Evolutionary conservation across 2,329 filamentous ascomycete genomes (phyloP).

Genomic region (Neonectria faginata): DNA sequence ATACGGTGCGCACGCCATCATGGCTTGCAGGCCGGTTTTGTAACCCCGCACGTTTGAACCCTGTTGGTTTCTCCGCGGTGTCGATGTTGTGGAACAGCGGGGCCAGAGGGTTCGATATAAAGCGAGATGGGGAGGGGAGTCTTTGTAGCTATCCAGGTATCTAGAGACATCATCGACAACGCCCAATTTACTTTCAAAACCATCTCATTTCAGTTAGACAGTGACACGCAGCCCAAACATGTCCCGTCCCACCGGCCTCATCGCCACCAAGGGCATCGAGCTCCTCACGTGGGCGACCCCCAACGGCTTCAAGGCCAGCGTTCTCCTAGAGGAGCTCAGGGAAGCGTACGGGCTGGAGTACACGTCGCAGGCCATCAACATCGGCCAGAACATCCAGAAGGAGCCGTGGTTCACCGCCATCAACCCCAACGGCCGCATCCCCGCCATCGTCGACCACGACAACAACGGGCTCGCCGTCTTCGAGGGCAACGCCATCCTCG

Average conservation of each 20-base stretch:
- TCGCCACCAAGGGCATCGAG: slow-evolving; percentile 73
- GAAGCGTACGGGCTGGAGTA: slow-evolving; percentile 73
- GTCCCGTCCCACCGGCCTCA: slow-evolving; percentile 62
- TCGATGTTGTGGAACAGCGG: not conserved
- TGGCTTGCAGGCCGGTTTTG: not conserved
- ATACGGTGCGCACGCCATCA: not conserved
- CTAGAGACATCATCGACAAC: not conserved
- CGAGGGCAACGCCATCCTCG: slow-evolving; percentile 79
- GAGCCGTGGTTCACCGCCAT: slow-evolving; percentile 73
- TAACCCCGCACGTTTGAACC: not conserved
- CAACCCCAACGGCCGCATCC: slow-evolving; percentile 74
- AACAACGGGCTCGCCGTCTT: slow-evolving; percentile 73
- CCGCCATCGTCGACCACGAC: slow-evolving; percentile 75
- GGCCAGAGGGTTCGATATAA: not conserved
- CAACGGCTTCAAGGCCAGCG: slow-evolving; percentile 68
- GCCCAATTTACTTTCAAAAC: not conserved
- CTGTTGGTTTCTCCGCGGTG: not conserved
- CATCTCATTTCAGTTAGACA: not conserved
- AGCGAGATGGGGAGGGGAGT: not conserved
- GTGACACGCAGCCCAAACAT: slow-evolving; percentile 13
- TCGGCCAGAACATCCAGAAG: slow-evolving; percentile 72
- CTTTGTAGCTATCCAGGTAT: not conserved
- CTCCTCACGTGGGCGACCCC: slow-evolving; percentile 69
- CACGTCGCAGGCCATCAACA: slow-evolving; percentile 69
- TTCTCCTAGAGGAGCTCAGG: slow-evolving; percentile 74